Percentiles rank a stretch among this genome's conserved stretches.
phyloP scores from a whole-genome alignment of 257 asterid species.

The Solanum boliviense region DNA sequence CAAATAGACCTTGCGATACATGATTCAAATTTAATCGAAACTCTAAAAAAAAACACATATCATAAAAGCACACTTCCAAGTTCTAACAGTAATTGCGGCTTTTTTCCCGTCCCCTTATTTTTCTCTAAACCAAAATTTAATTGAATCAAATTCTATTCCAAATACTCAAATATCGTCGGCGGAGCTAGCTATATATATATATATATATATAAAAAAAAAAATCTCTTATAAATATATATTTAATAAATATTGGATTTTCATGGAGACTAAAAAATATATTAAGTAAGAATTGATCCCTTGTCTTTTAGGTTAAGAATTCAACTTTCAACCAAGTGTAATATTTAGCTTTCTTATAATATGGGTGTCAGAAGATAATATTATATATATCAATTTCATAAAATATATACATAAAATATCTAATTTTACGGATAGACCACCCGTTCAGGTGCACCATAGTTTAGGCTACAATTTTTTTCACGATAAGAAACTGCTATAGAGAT shows the following conservation, averaged over 20 bases:
- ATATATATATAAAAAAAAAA: neutral
- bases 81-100: neutral
- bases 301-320: neutral
- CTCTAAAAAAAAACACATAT: neutral
- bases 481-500: too few relatives aligned
- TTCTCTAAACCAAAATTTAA: neutral
- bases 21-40: too few relatives aligned
- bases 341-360: too few relatives aligned
- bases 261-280: too few relatives aligned
- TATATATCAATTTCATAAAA: too few relatives aligned
- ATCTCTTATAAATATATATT: neutral
- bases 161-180: neutral
- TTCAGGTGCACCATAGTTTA: too few relatives aligned
- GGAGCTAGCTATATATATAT: too few relatives aligned
- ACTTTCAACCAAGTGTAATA: too few relatives aligned
- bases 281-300: neutral
- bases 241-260: neutral
- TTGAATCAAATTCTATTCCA: neutral
- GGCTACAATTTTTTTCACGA: too few relatives aligned
- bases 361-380: too few relatives aligned
- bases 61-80: neutral
- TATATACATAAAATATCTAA: too few relatives aligned
- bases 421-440: neutral
- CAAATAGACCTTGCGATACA: too few relatives aligned
- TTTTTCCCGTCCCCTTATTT: neutral